Evolutionary conservation across 176 grass and related monocot genomes (phyloP), one percentile per base, ranked within the genome.

Genomic region (Themeda triandra): DNA sequence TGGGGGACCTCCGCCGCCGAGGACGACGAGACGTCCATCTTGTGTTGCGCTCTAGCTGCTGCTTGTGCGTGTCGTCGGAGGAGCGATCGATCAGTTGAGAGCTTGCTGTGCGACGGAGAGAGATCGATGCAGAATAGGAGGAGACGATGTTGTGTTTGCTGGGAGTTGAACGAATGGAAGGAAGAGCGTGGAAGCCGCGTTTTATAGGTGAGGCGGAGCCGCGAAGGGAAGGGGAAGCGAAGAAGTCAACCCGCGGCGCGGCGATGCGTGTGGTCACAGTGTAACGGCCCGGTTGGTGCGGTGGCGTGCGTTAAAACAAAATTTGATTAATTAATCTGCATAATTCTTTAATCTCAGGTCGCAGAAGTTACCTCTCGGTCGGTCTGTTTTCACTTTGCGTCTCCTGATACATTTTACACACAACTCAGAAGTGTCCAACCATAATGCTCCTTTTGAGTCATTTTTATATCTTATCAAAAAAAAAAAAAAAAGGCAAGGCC

Each of bases 1-100:
- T 84, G 74, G 4, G 93, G 96, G 82, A 99, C 88, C 81, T 94
- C 91, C 68, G 35, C 69, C 62, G 64, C 30, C 37, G 70, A 1
- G 10, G 41, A 78, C 33, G 75, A 62, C 32, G 62, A 64, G 10
- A 31, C 1, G 15, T 94, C 87, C 92, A 91, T n/a, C n/a, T n/a
- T n/a, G n/a, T n/a, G n/a, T n/a, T n/a, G n/a, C n/a, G n/a, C n/a
- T n/a, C n/a, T n/a, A n/a, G n/a, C n/a, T n/a, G 37, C 18, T 31
- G 67, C 64, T 67, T 70, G 36, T 17, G 25, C 58, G 56, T 19
- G 12, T 21, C 42, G 18, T 24, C 5, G 79, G 33, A 71, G 29
- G 28, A 40, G 51, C n/a, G n/a, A n/a, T n/a, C 19, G 41, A 42
- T 42, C 41, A 13, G 41, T 13, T 42, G 73, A 80, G 48, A 12